Base-by-base conservation (phyloP, 176 grass and related monocot genomes). In the Pontederia paniculata region DNA sequence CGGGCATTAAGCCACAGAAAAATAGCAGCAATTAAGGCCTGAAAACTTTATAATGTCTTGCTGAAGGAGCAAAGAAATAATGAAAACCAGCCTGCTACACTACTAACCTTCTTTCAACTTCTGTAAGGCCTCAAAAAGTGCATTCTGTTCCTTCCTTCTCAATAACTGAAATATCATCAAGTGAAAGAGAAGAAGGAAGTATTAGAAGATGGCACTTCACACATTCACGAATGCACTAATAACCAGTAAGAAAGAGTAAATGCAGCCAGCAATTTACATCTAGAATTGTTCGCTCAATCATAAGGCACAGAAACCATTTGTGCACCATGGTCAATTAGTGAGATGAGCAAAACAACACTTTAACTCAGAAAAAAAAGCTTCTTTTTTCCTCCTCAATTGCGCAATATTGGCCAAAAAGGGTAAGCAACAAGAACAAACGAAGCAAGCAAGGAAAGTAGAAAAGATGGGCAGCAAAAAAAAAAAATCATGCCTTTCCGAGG, bases 401-500 rank as follows among this genome's bases (percentile, higher is more conserved):
- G 5, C 25, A 21, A 21, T 12, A 62, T 20, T 45, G 16, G 42
- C 10, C 17, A 45, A 52, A 1, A 19, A 13, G 12, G 14, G 6
- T 48, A 10, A 48, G 45, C 45, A 48, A 15, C 15, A 48, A 48
- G 45, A 48, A 13, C 58, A 55, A 43, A n/a, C n/a, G 3, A 31
- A 72, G 8, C 43, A 11, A 31, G 2, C 2, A 17, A 13, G 9
- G 4, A 10, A 11, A 12, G 15, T 17, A 18, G 12, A 10, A 23
- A 51, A 31, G 25, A 22, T 60, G 9, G 17, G 8, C 21, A 19
- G 17, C 20, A 55, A 66, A 46, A 5, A 52, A 23, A 44, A 45
- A 42, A 45, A 19, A 54, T 60, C 61, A 60, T 22, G 59, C 84
- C 85, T 91, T 91, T 77, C 86, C 86, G n/a, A 98, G 87, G 77